A percentile compares a stretch with the other conserved stretches of the same genome.
phyloP scores from a whole-genome alignment of 2,329 filamentous ascomycete genomes.

The Epichloe coenophiala region DNA sequence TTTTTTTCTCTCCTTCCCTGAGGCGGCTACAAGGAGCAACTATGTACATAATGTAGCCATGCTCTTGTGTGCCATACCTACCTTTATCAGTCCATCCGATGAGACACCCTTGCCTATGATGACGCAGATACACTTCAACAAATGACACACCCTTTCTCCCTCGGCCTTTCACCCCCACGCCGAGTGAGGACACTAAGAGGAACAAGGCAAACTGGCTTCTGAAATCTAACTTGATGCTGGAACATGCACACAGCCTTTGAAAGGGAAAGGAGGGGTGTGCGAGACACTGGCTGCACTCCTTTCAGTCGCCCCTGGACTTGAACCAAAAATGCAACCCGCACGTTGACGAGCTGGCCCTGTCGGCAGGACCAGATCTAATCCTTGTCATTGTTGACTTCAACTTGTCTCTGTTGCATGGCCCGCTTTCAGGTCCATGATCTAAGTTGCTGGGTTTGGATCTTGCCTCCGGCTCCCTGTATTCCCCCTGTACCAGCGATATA shows the following conservation, averaged over 20 bases:
- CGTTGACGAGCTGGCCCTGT: slow-evolving; percentile 13
- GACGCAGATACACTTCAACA: too few relatives aligned
- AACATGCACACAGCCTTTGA: not conserved
- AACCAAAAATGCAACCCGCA: slow-evolving; percentile 4
- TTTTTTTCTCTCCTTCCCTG: not conserved
- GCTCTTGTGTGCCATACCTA: too few relatives aligned
- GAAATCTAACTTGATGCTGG: not conserved
- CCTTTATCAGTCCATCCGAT: too few relatives aligned
- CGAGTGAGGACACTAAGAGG: not conserved
- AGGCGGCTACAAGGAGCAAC: not conserved
- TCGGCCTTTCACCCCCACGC: not conserved
- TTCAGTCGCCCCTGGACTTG: not conserved
- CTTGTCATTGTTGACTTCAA: slow-evolving; percentile 5
- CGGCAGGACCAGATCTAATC: slow-evolving; percentile 4
- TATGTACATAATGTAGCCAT: too few relatives aligned
- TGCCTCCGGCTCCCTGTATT: slow-evolving; percentile 14
- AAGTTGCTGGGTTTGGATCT: slow-evolving; percentile 17
- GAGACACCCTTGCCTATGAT: too few relatives aligned
- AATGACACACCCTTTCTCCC: not conserved
- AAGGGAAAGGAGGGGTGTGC: not conserved
- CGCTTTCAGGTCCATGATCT: slow-evolving; percentile 23
- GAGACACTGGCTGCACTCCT: not conserved
- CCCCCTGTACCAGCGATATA: slow-evolving; percentile 14
- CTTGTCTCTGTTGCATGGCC: slow-evolving; percentile 18
- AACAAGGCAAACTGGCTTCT: not conserved